A percentile compares a stretch with the other conserved stretches of the same genome.
Evolutionary conservation across 495 filamentous ascomycete genomes (phyloP).

Genomic region (Trichoderma reesei): DNA sequence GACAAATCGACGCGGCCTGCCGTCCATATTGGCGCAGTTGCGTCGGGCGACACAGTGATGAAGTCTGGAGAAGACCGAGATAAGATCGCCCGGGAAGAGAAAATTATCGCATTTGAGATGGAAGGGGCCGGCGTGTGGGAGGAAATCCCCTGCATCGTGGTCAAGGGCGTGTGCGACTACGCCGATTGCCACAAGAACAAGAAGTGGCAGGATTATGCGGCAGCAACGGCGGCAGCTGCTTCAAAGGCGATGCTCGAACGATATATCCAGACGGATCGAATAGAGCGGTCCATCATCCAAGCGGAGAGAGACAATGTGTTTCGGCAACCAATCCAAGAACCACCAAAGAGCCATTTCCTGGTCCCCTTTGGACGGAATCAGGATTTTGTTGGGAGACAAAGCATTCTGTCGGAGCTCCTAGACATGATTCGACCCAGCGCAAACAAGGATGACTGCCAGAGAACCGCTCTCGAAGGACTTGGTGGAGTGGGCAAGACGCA

Average conservation of each 20-base stretch:
- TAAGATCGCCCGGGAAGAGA: conserved; percentile 5
- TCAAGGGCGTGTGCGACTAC: conserved; percentile 36
- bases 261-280: conserved; percentile 7
- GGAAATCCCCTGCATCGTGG: conserved; percentile 23
- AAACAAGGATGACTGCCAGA: conserved; percentile 11
- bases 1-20: not conserved
- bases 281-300: too few species aligned
- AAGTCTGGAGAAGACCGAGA: conserved; percentile 23
- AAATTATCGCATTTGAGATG: conserved; percentile 34
- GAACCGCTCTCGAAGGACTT: conserved; percentile 31
- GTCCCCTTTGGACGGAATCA: conserved; percentile 21
- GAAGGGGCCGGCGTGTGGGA: conserved; percentile 35
- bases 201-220: conserved; percentile 31
- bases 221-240: conserved; percentile 25
- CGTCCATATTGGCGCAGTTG: conserved; percentile 11
- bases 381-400: conserved; percentile 23
- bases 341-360: not conserved
- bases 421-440: conserved; percentile 13
- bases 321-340: not conserved
- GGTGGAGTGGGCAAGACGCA: conserved; percentile 45
- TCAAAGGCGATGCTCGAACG: conserved; percentile 16
- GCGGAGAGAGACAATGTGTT: too few species aligned
- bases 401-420: conserved; percentile 19
- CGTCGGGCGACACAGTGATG: conserved; percentile 23
- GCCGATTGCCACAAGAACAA: conserved; percentile 36